A percentile compares a stretch with the other conserved stretches of the same genome.
These are phyloP conservation scores for Fusarium clavum DNA, from an alignment of 2,329 filamentous ascomycete species.

Conservation along the genomic window DNA sequence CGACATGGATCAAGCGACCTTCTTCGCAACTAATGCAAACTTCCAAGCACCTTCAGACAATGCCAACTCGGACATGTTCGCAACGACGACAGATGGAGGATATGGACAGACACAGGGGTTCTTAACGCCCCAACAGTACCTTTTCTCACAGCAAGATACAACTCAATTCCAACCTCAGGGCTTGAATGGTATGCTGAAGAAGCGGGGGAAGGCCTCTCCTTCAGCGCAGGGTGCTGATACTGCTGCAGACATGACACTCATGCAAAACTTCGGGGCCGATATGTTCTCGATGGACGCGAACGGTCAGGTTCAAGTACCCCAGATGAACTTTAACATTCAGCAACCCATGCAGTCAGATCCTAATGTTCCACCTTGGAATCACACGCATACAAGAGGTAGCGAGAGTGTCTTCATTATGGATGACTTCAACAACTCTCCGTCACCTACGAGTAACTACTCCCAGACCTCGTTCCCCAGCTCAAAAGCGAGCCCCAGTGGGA, in stretches of 20 bases:
- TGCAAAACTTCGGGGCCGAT: constrained; percentile 50
- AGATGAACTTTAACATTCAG: constrained; percentile 53
- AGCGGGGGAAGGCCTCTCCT: constrained; percentile 13
- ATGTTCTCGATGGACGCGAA: constrained; percentile 43
- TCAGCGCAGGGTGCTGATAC: constrained; percentile 36
- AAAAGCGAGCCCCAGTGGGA: constrained; percentile 38
- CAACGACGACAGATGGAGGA: constrained; percentile 48
- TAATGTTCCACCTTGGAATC: constrained; percentile 58
- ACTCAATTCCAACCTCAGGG: constrained; percentile 41
- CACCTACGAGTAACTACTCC: constrained; percentile 47
- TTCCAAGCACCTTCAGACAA: constrained; percentile 44
- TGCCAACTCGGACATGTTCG: constrained; percentile 46
- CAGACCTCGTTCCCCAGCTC: constrained; percentile 49
- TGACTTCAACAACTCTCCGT: constrained; percentile 53
- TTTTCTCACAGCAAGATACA: constrained; percentile 52
- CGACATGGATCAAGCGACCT: constrained; percentile 54
- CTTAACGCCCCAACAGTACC: constrained; percentile 54
- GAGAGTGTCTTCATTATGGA: constrained; percentile 55
- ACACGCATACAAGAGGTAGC: constrained; percentile 48
- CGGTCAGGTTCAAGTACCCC: constrained; percentile 47
- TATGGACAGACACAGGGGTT: constrained; percentile 51
- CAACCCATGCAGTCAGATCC: constrained; percentile 52
- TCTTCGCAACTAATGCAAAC: constrained; percentile 51
- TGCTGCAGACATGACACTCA: constrained; percentile 48
- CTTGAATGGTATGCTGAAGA: constrained; percentile 42